Evolutionary conservation across 1,139 yeast genomes (phyloP).

Genomic region (Taiozyma sp.): DNA sequence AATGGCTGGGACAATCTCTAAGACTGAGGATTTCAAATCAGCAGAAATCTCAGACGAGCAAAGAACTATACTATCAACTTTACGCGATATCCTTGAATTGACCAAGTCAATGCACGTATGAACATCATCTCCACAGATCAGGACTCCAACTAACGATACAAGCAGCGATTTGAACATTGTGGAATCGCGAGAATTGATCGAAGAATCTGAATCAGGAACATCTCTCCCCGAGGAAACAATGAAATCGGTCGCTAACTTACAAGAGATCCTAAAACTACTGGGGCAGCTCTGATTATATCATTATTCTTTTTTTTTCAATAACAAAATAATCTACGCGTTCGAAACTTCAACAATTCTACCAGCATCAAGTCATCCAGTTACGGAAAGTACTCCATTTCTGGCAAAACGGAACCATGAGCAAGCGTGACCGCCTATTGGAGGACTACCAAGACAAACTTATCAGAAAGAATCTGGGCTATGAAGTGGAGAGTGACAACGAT

Average conservation of each 20-base stretch:
- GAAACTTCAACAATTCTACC: background rate
- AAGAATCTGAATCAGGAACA: background rate
- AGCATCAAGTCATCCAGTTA: background rate
- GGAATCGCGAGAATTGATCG: slow-evolving; percentile 2
- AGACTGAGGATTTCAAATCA: background rate
- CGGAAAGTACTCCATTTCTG: background rate
- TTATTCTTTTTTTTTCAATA: background rate
- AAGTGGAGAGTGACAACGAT: slow-evolving; percentile 36
- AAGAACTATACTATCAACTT: background rate
- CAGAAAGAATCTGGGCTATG: slow-evolving; percentile 20
- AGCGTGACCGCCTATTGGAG: slow-evolving; percentile 26
- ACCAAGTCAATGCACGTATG: slow-evolving; percentile 13
- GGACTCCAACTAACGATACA: background rate
- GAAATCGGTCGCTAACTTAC: slow-evolving; percentile 4
- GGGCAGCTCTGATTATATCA: background rate
- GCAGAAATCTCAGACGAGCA: background rate
- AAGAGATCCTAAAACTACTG: slow-evolving; percentile 3
- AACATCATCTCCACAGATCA: background rate
- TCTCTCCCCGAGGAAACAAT: background rate
- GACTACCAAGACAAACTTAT: slow-evolving; percentile 34
- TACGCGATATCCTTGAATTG: slow-evolving; percentile 6
- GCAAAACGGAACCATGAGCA: slow-evolving; percentile 4
- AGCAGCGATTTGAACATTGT: slow-evolving; percentile 8
- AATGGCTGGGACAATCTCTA: background rate
- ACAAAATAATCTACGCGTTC: slow-evolving; percentile 1